A percentile compares a stretch with the other conserved stretches of the same genome.
Conservation (phyloP, 1,284 basidiomycete species). For the Xerocomus alliaceus region DNA sequence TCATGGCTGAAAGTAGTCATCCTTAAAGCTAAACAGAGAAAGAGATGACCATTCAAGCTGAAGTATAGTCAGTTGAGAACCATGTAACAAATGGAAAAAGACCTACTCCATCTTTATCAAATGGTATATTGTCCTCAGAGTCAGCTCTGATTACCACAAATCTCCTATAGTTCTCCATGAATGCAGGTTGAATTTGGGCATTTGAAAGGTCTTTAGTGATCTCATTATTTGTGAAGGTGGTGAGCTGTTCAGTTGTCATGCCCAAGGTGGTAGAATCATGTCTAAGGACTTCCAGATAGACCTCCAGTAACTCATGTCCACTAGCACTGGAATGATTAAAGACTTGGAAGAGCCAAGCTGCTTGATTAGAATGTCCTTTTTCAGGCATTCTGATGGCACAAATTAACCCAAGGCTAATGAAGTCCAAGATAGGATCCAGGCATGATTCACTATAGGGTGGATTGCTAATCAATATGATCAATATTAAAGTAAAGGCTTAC, state of each 20-base stretch:
- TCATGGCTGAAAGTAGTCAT: constrained; percentile 45
- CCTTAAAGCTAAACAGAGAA: constrained; percentile 49
- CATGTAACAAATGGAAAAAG: neutral
- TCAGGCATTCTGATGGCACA: constrained; percentile 29
- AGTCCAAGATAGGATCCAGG: constrained; percentile 34
- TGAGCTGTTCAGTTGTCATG: constrained; percentile 30
- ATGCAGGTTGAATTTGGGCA: constrained; percentile 53
- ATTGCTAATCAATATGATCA: neutral
- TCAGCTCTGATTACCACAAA: constrained; percentile 60
- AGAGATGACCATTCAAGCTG: constrained; percentile 50
- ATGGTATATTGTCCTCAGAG: constrained; percentile 38
- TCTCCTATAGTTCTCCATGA: constrained; percentile 65
- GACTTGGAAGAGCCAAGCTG: constrained; percentile 29
- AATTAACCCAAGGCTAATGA: constrained; percentile 28
- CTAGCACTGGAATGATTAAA: constrained; percentile 12
- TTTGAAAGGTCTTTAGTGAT: constrained; percentile 37
- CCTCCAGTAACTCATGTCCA: constrained; percentile 24
- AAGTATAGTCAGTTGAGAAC: constrained; percentile 6
- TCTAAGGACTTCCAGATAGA: constrained; percentile 21
- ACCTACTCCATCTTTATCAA: constrained; percentile 45
- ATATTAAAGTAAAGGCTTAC: constrained; percentile 24
- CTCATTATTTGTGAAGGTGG: constrained; percentile 26
- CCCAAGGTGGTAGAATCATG: constrained; percentile 1
- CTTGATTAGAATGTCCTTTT: constrained; percentile 3
- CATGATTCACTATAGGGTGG: constrained; percentile 21